Percentiles rank a stretch among this genome's conserved stretches.
phyloP scores from a whole-genome alignment of 1,284 basidiomycete species.

The Rhodofomes roseus region DNA sequence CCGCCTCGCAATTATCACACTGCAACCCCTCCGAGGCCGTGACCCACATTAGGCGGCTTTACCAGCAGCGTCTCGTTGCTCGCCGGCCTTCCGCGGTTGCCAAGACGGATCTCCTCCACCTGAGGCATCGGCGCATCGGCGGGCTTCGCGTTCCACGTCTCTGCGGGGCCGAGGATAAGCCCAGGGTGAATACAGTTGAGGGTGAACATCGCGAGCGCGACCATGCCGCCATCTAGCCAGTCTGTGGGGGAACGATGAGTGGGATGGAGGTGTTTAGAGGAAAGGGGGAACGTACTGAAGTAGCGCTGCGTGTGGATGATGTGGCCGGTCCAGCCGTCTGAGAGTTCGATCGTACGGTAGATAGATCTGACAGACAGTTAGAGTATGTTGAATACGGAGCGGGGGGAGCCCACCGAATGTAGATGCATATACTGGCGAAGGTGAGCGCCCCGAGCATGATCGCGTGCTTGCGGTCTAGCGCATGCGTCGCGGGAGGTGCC shows the following conservation, averaged over 20 bases:
- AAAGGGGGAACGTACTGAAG: constrained; percentile 40
- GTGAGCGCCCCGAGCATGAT: constrained; percentile 34
- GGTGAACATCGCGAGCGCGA: constrained; percentile 51
- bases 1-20: no score
- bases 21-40: no score
- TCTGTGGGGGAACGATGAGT: constrained; percentile 28
- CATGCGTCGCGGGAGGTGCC: constrained; percentile 4
- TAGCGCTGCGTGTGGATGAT: constrained; percentile 51
- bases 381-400: no score
- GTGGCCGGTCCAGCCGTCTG: constrained; percentile 49
- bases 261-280: neutral
- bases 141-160: neutral
- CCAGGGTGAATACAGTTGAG: constrained; percentile 58
- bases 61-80: no score
- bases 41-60: no score
- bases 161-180: constrained; percentile 9
- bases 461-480: constrained; percentile 28
- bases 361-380: constrained; percentile 29
- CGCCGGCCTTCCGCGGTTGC: no score
- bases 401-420: constrained; percentile 32
- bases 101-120: no score
- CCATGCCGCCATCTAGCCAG: constrained; percentile 60
- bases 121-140: no score
- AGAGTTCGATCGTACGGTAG: constrained; percentile 51
- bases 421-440: constrained; percentile 36